phyloP scores from a whole-genome alignment of 1,139 yeast species.

The Geotrichum fermentans region DNA sequence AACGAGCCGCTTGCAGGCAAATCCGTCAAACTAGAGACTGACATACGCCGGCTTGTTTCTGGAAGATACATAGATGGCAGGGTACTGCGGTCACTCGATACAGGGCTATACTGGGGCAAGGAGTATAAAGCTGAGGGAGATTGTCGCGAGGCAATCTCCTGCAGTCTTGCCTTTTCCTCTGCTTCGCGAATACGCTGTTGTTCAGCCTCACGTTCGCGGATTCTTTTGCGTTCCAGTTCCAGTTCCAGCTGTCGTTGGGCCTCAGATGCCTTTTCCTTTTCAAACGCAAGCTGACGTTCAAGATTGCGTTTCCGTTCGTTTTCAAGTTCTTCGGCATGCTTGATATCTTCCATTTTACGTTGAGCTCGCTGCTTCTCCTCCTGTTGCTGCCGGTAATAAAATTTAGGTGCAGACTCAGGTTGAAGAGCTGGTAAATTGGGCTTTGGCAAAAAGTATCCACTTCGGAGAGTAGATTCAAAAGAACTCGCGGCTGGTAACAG shows the following conservation, averaged over 20 bases:
- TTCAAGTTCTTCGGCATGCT: not conserved
- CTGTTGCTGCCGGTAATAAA: slow-evolving; percentile 2
- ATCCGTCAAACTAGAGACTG: slow-evolving; percentile 7
- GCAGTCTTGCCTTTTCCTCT: slow-evolving; percentile 1
- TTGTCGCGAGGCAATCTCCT: not conserved
- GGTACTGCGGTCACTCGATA: slow-evolving; percentile 3
- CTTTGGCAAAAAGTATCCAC: slow-evolving; percentile 13
- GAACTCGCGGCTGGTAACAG: slow-evolving; percentile 8
- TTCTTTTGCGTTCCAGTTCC: not conserved
- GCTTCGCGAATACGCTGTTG: slow-evolving; percentile 1
- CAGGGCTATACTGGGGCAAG: not conserved
- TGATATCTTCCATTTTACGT: not conserved
- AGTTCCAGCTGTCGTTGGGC: no score
- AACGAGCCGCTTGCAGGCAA: not conserved
- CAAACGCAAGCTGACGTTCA: no score
- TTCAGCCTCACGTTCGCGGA: not conserved
- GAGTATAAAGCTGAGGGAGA: not conserved
- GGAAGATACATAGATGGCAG: slow-evolving; percentile 2
- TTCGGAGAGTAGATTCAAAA: slow-evolving; percentile 4
- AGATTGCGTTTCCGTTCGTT: not conserved
- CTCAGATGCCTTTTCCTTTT: no score
- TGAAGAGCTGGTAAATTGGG: slow-evolving; percentile 13
- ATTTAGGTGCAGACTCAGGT: no score
- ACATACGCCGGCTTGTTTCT: not conserved
- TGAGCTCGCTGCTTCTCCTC: not conserved